Percentiles rank a stretch among this genome's conserved stretches.
phyloP scores from a whole-genome alignment of 805 yeast species.

The Yarrowia yakushimensis region DNA sequence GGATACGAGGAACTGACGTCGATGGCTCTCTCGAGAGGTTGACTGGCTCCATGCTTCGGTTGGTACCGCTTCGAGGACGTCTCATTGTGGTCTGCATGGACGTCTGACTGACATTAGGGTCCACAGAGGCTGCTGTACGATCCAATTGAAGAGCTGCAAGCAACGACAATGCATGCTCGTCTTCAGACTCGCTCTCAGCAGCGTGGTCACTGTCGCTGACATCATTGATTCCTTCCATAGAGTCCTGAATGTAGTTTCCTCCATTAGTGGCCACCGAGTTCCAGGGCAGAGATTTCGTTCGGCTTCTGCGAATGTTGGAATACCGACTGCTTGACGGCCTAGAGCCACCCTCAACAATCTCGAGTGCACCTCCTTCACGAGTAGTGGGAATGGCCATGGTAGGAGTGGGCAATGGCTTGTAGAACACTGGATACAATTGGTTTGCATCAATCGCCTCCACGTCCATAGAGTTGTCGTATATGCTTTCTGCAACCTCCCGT shows the following conservation, averaged over 20 bases:
- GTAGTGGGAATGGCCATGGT: conserved; percentile 80
- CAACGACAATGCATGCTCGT: conserved; percentile 32
- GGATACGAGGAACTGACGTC: conserved; percentile 5
- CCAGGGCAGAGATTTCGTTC: conserved; percentile 17
- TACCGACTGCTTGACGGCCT: conserved; percentile 10
- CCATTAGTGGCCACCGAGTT: conserved; percentile 7
- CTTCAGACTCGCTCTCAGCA: conserved; percentile 29
- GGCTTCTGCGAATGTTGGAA: conserved; percentile 1
- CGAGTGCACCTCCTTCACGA: conserved; percentile 57
- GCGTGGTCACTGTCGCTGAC: conserved; percentile 8
- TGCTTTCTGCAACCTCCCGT: conserved; percentile 11
- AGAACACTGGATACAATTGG: conserved; percentile 24
- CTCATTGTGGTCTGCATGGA: conserved; percentile 24
- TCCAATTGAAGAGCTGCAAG: conserved; percentile 28
- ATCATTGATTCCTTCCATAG: conserved; percentile 3
- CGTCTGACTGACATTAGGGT: background rate
- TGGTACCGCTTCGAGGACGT: conserved; percentile 32
- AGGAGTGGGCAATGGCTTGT: conserved; percentile 52
- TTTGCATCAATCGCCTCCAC: conserved; percentile 13
- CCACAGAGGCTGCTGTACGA: background rate
- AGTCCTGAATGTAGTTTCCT: conserved; percentile 18
- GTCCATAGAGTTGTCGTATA: conserved; percentile 16
- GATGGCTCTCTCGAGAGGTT: conserved; percentile 5
- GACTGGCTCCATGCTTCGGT: conserved; percentile 26
- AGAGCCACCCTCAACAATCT: conserved; percentile 44